phyloP scores from a whole-genome alignment of 768 basidiomycete genomes.

The Rhodocollybia butyracea region DNA sequence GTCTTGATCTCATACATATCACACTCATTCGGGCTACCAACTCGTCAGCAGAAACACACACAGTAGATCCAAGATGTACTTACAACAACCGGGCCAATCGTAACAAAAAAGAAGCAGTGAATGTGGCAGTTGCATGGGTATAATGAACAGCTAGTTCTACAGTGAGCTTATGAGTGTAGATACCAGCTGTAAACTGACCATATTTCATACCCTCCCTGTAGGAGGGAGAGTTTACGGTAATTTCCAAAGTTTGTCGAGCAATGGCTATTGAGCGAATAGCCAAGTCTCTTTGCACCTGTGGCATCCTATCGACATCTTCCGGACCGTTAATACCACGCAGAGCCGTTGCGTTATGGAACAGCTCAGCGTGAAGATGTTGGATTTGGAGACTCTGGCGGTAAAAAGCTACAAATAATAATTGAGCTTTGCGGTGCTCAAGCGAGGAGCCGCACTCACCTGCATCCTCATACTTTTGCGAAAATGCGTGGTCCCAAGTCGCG shows the following conservation, averaged over 20 bases:
- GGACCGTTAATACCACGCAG: constrained; percentile 80
- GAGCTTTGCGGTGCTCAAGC: neutral
- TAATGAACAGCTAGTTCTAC: constrained; percentile 70
- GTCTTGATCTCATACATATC: constrained; percentile 69
- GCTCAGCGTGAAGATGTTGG: constrained; percentile 82
- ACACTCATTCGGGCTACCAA: constrained; percentile 73
- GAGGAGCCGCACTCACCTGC: constrained; percentile 47
- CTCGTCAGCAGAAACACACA: neutral
- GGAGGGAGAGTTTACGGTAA: constrained; percentile 78
- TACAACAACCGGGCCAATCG: constrained; percentile 86
- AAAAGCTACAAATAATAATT: constrained; percentile 49
- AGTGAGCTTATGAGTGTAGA: neutral
- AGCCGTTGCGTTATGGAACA: constrained; percentile 83
- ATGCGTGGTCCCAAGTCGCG: constrained; percentile 71
- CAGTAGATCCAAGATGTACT: constrained; percentile 23
- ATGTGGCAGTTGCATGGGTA: constrained; percentile 91
- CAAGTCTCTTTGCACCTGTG: constrained; percentile 68
- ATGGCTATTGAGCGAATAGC: constrained; percentile 82
- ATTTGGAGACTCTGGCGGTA: constrained; percentile 87
- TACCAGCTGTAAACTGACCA: constrained; percentile 42
- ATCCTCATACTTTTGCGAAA: constrained; percentile 80
- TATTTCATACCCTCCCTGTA: constrained; percentile 94
- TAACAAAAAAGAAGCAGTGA: constrained; percentile 86
- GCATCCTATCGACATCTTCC: constrained; percentile 85
- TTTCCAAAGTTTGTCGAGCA: constrained; percentile 76